Percentiles rank a stretch among this genome's conserved stretches.
phyloP scores from a whole-genome alignment of 179 eudicot genomes.

The Carnegiea gigantea region DNA sequence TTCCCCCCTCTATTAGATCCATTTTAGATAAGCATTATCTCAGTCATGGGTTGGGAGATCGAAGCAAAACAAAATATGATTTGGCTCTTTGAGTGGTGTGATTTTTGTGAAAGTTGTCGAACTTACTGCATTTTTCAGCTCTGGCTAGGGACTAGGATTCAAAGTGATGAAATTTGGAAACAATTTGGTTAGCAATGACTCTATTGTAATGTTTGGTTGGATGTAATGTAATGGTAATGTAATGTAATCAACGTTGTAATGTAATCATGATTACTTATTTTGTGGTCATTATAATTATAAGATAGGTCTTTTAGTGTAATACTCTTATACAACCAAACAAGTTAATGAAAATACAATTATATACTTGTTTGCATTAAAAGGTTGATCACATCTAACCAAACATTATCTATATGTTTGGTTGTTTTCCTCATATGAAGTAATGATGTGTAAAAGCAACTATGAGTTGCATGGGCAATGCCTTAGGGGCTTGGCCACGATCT shows the following conservation, averaged over 20 bases:
- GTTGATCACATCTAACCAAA: too few relatives aligned
- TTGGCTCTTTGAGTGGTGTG: not conserved
- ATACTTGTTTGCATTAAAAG: too few relatives aligned
- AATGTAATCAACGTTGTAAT: too few relatives aligned
- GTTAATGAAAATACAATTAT: too few relatives aligned
- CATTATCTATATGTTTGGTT: too few relatives aligned
- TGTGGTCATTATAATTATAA: too few relatives aligned
- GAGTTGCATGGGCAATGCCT: not conserved
- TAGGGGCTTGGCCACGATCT: not conserved
- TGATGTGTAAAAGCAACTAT: not conserved
- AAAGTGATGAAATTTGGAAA: not conserved
- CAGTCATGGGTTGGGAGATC: not conserved
- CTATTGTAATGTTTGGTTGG: too few relatives aligned
- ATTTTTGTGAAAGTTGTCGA: not conserved
- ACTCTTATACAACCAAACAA: too few relatives aligned
- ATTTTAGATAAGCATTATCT: not conserved
- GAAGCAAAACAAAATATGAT: not conserved
- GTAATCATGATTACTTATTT: too few relatives aligned
- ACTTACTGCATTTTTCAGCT: not conserved
- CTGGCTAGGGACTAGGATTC: not conserved
- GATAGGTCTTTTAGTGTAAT: too few relatives aligned
- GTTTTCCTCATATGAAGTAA: not conserved
- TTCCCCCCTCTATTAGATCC: too few relatives aligned
- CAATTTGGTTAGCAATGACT: not conserved
- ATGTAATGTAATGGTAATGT: too few relatives aligned